Conservation (phyloP, 805 yeast species). For the Wickerhamomyces alni region DNA sequence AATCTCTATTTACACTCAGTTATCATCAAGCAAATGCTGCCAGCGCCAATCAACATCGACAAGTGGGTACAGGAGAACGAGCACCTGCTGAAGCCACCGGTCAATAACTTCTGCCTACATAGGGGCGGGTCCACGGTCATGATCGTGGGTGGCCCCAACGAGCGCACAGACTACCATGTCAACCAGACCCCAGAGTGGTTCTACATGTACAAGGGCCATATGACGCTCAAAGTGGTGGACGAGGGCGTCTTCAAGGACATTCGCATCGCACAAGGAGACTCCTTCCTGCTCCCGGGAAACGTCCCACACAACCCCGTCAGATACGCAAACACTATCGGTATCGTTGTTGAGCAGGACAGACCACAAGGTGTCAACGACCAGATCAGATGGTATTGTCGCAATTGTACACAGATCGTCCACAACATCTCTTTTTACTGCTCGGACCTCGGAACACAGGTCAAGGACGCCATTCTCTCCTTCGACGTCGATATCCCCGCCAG, state of each 20-base stretch:
- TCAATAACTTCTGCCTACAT: conserved; percentile 84
- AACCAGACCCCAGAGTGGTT: conserved; percentile 95
- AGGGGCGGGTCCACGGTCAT: conserved; percentile 90
- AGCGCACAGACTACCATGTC: conserved; percentile 86
- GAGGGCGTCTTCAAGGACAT: conserved; percentile 72
- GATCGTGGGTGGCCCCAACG: conserved; percentile 96
- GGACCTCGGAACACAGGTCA: conserved; percentile 88
- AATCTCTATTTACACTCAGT: too few species aligned
- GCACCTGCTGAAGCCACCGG: conserved; percentile 82
- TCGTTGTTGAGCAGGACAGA: conserved; percentile 89
- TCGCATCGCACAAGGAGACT: conserved; percentile 75
- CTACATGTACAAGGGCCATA: conserved; percentile 78
- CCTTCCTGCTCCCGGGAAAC: conserved; percentile 80
- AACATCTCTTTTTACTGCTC: conserved; percentile 67
- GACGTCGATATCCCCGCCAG: conserved; percentile 57
- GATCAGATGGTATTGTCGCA: conserved; percentile 82
- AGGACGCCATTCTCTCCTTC: conserved; percentile 68
- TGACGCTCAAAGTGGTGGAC: conserved; percentile 80
- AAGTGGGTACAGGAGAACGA: conserved; percentile 78
- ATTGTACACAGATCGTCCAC: conserved; percentile 58
- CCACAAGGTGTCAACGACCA: conserved; percentile 66
- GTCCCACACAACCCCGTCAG: conserved; percentile 89
- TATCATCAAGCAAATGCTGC: too few species aligned
- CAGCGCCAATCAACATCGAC: conserved; percentile 69
- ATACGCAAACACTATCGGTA: conserved; percentile 78